phyloP scores from a whole-genome alignment of 495 filamentous ascomycete genomes.

The Echria macrotheca region DNA sequence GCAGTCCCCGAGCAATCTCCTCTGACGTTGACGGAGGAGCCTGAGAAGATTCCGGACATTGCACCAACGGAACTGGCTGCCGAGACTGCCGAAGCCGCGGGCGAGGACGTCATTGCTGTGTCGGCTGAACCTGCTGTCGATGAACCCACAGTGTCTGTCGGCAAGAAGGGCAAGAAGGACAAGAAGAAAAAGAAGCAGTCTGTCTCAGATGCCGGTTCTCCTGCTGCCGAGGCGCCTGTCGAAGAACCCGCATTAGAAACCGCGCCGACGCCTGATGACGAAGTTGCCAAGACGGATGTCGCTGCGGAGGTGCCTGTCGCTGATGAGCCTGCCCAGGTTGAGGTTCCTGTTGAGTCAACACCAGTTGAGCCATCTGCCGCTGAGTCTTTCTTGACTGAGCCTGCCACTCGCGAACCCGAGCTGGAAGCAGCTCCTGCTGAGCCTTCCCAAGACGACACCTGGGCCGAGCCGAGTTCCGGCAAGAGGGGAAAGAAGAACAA shows the following conservation, averaged over 20 bases:
- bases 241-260: not conserved
- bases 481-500: constrained; percentile 30
- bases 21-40: no score
- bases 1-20: no score
- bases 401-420: no score
- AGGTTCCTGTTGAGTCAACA: not conserved
- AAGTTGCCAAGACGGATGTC: not conserved
- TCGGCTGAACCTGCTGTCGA: not conserved
- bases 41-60: not conserved
- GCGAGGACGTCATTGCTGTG: not conserved
- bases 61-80: not conserved
- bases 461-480: not conserved
- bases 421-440: no score
- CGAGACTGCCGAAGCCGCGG: not conserved
- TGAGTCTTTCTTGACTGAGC: constrained; percentile 7
- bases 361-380: not conserved
- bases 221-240: not conserved
- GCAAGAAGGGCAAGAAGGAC: constrained; percentile 3
- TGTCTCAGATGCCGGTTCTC: not conserved
- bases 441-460: no score
- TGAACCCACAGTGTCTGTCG: not conserved
- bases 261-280: not conserved
- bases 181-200: constrained; percentile 1
- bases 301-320: not conserved
- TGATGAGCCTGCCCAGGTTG: not conserved